These are phyloP conservation scores for Aspergillus sp. DNA, from an alignment of 2,329 filamentous ascomycete genomes.

Conservation along the genomic window DNA sequence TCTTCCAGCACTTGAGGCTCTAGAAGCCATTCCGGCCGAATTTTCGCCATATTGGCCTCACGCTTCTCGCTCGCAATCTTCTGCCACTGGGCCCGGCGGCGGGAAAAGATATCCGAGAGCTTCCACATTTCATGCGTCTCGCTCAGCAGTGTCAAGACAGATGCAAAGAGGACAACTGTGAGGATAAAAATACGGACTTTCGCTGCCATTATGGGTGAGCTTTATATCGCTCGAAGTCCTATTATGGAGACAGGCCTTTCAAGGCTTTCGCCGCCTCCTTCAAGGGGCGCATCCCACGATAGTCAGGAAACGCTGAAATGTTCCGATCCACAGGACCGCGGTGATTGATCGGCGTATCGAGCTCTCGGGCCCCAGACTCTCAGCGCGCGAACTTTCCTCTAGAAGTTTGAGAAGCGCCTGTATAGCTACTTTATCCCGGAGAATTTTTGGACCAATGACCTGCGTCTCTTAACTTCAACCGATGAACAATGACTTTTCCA, in stretches of 20 bases:
- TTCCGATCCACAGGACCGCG: background rate
- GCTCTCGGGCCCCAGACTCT: background rate
- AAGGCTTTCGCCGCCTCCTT: conserved; percentile 2
- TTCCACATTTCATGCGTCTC: conserved; percentile 6
- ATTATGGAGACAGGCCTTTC: conserved; percentile 3
- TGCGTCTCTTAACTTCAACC: conserved; percentile 3
- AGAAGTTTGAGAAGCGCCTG: conserved; percentile 2
- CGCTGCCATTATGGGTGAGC: conserved; percentile 3
- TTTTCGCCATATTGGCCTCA: conserved; percentile 6
- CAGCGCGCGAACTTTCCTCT: conserved; percentile 3
- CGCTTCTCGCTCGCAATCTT: conserved; percentile 4
- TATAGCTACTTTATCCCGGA: conserved; percentile 5
- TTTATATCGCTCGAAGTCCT: conserved; percentile 2
- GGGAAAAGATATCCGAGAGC: conserved; percentile 4
- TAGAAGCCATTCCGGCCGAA: conserved; percentile 7
- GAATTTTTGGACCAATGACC: conserved; percentile 5
- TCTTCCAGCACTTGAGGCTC: conserved; percentile 6
- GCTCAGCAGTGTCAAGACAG: background rate
- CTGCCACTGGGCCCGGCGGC: conserved; percentile 2
- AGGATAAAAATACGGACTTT: background rate
- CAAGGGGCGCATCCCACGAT: background rate
- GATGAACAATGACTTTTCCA: conserved; percentile 6
- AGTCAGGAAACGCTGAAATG: conserved; percentile 1
- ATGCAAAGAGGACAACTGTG: conserved; percentile 1
- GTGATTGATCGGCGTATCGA: conserved; percentile 1